Conservation (phyloP, 192 early-diverging fungal species). For the Neocallimastix lanati region DNA sequence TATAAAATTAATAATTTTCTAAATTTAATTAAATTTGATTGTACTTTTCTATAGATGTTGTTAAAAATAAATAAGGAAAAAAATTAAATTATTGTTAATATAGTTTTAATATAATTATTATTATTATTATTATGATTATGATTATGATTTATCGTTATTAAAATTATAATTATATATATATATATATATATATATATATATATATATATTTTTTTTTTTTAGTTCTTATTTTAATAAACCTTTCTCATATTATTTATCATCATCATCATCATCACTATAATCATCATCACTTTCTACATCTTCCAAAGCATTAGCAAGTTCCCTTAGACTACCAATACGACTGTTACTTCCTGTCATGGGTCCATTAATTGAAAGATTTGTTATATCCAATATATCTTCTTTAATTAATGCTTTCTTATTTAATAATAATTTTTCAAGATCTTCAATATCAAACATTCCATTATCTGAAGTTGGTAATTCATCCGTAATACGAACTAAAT, state of each 20-base stretch:
- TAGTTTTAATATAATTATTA: too few relatives aligned
- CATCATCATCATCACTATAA: too few relatives aligned
- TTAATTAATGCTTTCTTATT: constrained; percentile 8
- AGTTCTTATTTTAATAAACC: background rate
- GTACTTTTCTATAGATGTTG: too few relatives aligned
- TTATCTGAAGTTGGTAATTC: constrained; percentile 13
- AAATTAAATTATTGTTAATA: too few relatives aligned
- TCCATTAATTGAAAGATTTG: background rate
- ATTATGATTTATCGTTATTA: too few relatives aligned
- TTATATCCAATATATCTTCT: constrained; percentile 3
- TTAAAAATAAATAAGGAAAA: too few relatives aligned
- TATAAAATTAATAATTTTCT: too few relatives aligned
- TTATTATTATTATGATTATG: too few relatives aligned
- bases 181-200: too few relatives aligned
- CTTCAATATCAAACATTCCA: constrained; percentile 17
- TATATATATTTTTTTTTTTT: too few relatives aligned
- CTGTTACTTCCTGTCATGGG: background rate
- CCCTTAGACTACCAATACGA: background rate
- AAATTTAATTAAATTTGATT: too few relatives aligned
- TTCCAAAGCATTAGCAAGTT: background rate
- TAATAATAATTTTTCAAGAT: constrained; percentile 20
- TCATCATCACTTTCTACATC: background rate
- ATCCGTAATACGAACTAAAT: constrained; percentile 19
- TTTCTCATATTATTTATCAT: background rate
- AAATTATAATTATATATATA: too few relatives aligned